Evolutionary conservation across 164 flowering plant species (phyloP).

Genomic region (Kingdonia uniflora): DNA sequence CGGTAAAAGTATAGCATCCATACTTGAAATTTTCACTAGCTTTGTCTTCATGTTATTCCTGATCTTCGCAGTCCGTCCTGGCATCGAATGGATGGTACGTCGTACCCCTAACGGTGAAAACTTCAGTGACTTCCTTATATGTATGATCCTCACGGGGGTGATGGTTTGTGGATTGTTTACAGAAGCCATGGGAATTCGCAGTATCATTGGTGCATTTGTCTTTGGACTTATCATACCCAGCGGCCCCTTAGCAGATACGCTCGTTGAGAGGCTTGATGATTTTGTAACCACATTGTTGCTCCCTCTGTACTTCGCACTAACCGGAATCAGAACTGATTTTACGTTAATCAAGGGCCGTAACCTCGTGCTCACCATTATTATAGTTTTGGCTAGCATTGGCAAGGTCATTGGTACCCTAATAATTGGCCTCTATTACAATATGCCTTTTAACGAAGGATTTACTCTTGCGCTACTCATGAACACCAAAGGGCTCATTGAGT

Average conservation of each 20-base stretch:
- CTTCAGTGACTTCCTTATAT: slow-evolving; percentile 36
- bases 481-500: slow-evolving; percentile 64
- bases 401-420: slow-evolving; percentile 23
- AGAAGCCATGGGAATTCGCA: slow-evolving; percentile 27
- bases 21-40: slow-evolving; percentile 44
- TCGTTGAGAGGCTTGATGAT: slow-evolving; percentile 29
- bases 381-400: slow-evolving; percentile 21
- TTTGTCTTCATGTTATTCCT: slow-evolving; percentile 35
- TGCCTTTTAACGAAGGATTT: slow-evolving; percentile 39
- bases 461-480: slow-evolving; percentile 63
- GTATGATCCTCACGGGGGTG: slow-evolving; percentile 25
- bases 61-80: slow-evolving; percentile 29
- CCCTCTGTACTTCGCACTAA: slow-evolving; percentile 30
- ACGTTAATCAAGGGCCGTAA: slow-evolving; percentile 15
- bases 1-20: slow-evolving; percentile 24
- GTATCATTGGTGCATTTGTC: slow-evolving; percentile 32
- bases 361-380: slow-evolving; percentile 14
- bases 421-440: slow-evolving; percentile 25
- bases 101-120: slow-evolving; percentile 23
- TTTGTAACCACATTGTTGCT: slow-evolving; percentile 26
- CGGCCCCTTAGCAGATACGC: slow-evolving; percentile 16
- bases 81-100: slow-evolving; percentile 30
- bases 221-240: slow-evolving; percentile 26
- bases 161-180: slow-evolving; percentile 26
- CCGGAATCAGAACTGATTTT: slow-evolving; percentile 29